Evolutionary conservation across 2,329 filamentous ascomycete genomes (phyloP), one percentile per base, ranked within the genome.

Genomic region (Coniochaeta hoffmannii): DNA sequence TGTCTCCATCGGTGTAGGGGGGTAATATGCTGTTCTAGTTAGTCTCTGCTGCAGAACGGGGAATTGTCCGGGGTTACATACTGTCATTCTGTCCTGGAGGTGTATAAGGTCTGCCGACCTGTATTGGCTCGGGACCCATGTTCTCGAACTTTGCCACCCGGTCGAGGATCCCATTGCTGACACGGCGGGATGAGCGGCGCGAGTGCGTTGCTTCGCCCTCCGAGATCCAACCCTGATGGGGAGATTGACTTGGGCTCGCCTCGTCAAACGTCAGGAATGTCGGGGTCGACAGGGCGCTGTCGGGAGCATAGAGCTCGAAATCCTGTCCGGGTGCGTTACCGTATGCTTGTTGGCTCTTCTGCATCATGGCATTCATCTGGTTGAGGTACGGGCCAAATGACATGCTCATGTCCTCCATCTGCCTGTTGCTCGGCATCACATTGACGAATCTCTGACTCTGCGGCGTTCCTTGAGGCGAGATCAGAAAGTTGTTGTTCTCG

Each of bases 1-100:
- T 19, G 84, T 88, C 53, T 83, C 81, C 63, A 79, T 80, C 54
- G 87, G 86, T 28, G 87, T 89, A 49, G 85, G 80, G 56, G 86
- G 86, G 60, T 82, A 81, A 63, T 83, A 86, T 61, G 74, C 85
- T 85, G 57, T 31, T 32, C n/a, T 34, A 14, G 7, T 22, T 15
- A 28, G 32, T 51, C 32, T 17, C 12, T 30, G 15, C 24, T 24
- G 10, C 35, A 38, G 17, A 9, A 24, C 35, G 19, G 4, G 11
- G 17, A 8, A 19, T 4, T 38, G 11, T 19, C 4, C 5, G 9
- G 19, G n/a, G 12, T 2, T 17, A 68, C 83, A 73, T 74, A 88
- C 86, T 76, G 64, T 71, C 76, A 70, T 80, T 80, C 69, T 86
- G 81, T 60, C 76, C 78, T 60, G 76, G 77, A 56, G 86, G 87